Evolutionary conservation across 805 yeast species (phyloP).

Genomic region (Hanseniaspora occidentalis): DNA sequence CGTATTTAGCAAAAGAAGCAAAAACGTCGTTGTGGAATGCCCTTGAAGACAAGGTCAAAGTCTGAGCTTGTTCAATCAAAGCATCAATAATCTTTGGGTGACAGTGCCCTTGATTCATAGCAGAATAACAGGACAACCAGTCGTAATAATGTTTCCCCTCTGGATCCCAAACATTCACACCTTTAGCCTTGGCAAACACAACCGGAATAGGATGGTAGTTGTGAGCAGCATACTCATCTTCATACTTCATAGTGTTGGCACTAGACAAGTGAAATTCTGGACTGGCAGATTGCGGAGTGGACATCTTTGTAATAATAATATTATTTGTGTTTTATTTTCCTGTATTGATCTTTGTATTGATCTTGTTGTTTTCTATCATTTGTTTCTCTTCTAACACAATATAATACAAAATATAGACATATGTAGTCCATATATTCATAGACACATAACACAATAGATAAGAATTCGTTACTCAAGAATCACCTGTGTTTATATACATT

Average conservation of each 20-base stretch:
- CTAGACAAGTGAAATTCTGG: conserved; percentile 42
- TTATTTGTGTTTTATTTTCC: not conserved
- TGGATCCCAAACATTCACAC: conserved; percentile 97
- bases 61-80: conserved; percentile 73
- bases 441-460: not conserved
- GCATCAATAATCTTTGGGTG: conserved; percentile 87
- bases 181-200: conserved; percentile 73
- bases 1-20: conserved; percentile 74
- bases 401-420: too few relatives aligned
- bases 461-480: not conserved
- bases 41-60: conserved; percentile 76
- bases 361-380: not conserved
- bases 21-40: conserved; percentile 87
- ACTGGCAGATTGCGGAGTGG: conserved; percentile 17
- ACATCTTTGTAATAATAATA: conserved; percentile 1
- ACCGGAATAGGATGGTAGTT: conserved; percentile 96
- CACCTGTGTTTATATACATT: not conserved
- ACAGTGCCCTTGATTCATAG: conserved; percentile 97
- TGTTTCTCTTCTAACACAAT: too few relatives aligned
- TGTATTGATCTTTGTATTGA: not conserved
- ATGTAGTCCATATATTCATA: not conserved
- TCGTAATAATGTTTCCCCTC: conserved; percentile 92
- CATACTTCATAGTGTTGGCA: conserved; percentile 50
- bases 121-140: conserved; percentile 89
- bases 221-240: conserved; percentile 80